Evolutionary conservation across 306 rosid genomes (phyloP).

Genomic region (Pyrus betulifolia): DNA sequence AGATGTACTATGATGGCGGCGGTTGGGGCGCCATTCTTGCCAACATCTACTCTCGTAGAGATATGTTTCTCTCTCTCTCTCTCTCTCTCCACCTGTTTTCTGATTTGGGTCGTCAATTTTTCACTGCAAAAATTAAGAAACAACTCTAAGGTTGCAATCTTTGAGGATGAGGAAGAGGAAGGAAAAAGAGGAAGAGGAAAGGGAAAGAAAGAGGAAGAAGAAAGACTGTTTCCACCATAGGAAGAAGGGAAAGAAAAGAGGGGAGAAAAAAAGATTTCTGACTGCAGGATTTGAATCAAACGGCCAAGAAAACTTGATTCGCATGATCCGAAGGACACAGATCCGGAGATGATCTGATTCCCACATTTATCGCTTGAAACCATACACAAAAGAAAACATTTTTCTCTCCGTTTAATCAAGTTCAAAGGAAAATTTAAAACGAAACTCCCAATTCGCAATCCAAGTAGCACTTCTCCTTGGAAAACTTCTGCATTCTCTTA

Average conservation of each 20-base stretch:
- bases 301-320: too few species aligned
- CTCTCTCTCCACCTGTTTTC: neutral
- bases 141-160: neutral
- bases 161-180: too few species aligned
- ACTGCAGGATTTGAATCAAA: too few species aligned
- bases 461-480: neutral
- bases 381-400: neutral
- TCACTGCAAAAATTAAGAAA: neutral
- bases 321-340: too few species aligned
- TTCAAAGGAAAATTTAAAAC: neutral
- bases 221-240: too few species aligned
- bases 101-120: neutral
- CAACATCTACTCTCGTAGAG: slow-evolving; percentile 80
- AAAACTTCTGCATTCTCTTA: neutral
- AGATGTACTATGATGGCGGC: slow-evolving; percentile 61
- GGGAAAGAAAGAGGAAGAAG: too few species aligned
- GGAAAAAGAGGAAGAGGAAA: too few species aligned
- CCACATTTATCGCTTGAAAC: neutral
- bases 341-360: too few species aligned
- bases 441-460: neutral
- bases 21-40: slow-evolving; percentile 89
- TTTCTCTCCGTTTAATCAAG: neutral
- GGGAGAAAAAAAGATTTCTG: too few species aligned
- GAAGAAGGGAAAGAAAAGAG: too few species aligned
- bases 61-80: slow-evolving; percentile 5